These are phyloP conservation scores for Escallonia rubra DNA, from an alignment of 129 eudicot genomes.

Conservation along the genomic window DNA sequence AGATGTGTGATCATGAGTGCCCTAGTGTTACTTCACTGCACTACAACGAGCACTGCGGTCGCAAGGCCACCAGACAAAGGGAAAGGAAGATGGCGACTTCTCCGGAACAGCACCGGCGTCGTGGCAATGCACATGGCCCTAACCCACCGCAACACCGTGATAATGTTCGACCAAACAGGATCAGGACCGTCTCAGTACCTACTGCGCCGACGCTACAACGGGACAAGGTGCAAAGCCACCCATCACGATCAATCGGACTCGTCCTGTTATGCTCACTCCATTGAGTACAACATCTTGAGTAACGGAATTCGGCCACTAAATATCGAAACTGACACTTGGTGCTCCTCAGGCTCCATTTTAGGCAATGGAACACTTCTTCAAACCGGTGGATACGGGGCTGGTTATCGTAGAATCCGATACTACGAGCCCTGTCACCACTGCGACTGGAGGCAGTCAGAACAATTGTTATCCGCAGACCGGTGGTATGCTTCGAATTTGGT, in stretches of 20 bases:
- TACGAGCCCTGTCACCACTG: constrained; percentile 48
- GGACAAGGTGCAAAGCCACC: constrained; percentile 20
- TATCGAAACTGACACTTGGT: constrained; percentile 51
- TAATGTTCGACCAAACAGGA: constrained; percentile 51
- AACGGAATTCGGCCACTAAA: constrained; percentile 48
- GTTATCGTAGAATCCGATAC: constrained; percentile 32
- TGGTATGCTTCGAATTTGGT: constrained; percentile 56
- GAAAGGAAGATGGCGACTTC: constrained; percentile 51
- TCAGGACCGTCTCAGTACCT: constrained; percentile 39
- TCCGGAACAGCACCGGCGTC: constrained; percentile 56
- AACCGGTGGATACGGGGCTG: constrained; percentile 50
- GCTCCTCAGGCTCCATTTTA: constrained; percentile 71
- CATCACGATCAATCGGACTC: constrained; percentile 18
- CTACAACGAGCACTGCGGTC: constrained; percentile 3
- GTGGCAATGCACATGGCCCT: constrained; percentile 75
- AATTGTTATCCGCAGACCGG: constrained; percentile 23
- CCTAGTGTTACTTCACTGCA: constrained; percentile 18
- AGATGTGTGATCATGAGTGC: constrained; percentile 14
- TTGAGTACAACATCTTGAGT: constrained; percentile 43
- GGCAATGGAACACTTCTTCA: constrained; percentile 51
- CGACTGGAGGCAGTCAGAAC: constrained; percentile 46
- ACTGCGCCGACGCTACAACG: constrained; percentile 27
- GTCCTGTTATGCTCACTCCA: constrained; percentile 60
- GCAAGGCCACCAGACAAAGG: not conserved
- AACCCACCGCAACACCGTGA: constrained; percentile 52